A percentile compares a stretch with the other conserved stretches of the same genome.
Conservation (phyloP, 2,329 filamentous ascomycete species). For the Chaetoscypha palmicola region DNA sequence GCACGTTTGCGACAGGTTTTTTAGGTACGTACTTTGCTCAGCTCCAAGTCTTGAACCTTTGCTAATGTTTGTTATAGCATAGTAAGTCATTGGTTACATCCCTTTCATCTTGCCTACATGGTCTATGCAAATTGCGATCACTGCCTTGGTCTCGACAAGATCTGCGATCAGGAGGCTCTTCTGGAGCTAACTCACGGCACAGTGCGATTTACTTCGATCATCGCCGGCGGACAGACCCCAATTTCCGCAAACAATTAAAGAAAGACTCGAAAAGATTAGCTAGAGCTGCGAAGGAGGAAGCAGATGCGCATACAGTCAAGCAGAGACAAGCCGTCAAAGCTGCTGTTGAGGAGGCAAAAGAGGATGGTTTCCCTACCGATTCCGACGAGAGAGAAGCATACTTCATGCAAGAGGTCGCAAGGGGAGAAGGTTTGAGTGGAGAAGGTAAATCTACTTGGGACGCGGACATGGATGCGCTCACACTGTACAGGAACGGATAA, state of each 20-base stretch:
- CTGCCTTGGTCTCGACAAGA: no score
- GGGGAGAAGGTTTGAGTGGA: constrained; percentile 74
- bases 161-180: no score
- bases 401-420: constrained; percentile 92
- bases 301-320: constrained; percentile 55
- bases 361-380: constrained; percentile 83
- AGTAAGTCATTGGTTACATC: no score
- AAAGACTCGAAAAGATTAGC: constrained; percentile 68
- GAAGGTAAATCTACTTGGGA: constrained; percentile 55
- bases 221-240: constrained; percentile 54
- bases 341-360: constrained; percentile 73
- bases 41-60: neutral
- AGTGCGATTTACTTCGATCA: constrained; percentile 66
- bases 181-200: constrained; percentile 19
- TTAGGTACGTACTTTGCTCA: constrained; percentile 45
- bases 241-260: constrained; percentile 62
- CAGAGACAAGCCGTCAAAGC: constrained; percentile 69
- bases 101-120: no score
- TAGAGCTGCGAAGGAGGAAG: constrained; percentile 65
- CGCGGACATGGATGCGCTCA: neutral
- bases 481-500: constrained; percentile 50
- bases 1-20: constrained; percentile 52
- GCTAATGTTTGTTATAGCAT: constrained; percentile 6
- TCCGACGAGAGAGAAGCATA: constrained; percentile 91
- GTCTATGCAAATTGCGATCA: no score